A percentile compares a stretch with the other conserved stretches of the same genome.
These are phyloP conservation scores for Linum tenue DNA, from an alignment of 345 rosid species.

Conservation along the genomic window DNA sequence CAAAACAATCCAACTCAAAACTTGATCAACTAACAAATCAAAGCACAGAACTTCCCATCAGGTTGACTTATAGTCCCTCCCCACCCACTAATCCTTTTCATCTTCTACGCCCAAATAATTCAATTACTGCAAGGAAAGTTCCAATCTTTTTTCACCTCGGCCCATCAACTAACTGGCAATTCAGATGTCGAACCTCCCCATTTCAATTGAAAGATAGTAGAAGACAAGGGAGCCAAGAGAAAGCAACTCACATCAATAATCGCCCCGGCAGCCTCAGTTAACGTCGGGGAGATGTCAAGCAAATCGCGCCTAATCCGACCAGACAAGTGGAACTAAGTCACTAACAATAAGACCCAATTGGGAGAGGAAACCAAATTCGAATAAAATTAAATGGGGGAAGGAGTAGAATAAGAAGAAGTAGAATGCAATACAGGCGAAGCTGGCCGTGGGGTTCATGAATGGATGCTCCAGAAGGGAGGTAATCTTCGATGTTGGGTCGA, in stretches of 20 bases:
- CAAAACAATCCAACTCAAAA: conserved; percentile 1
- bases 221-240: neutral
- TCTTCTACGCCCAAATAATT: neutral
- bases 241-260: conserved; percentile 66
- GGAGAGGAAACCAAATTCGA: neutral
- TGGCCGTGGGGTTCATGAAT: conserved; percentile 76
- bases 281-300: conserved; percentile 80
- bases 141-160: too few species aligned
- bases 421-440: conserved; percentile 54
- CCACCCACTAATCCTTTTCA: neutral
- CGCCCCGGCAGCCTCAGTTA: conserved; percentile 97
- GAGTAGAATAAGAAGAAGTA: neutral
- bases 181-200: neutral
- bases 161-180: neutral
- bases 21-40: neutral
- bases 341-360: neutral
- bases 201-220: neutral
- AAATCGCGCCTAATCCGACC: conserved; percentile 52
- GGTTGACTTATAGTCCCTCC: neutral
- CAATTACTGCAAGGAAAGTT: neutral
- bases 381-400: neutral
- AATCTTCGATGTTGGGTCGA: conserved; percentile 83
- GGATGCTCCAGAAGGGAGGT: conserved; percentile 87
- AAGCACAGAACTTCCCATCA: neutral
- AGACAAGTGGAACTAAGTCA: neutral